Evolutionary conservation across 1,284 basidiomycete genomes (phyloP).

Genomic region (Prillingera fragicola): DNA sequence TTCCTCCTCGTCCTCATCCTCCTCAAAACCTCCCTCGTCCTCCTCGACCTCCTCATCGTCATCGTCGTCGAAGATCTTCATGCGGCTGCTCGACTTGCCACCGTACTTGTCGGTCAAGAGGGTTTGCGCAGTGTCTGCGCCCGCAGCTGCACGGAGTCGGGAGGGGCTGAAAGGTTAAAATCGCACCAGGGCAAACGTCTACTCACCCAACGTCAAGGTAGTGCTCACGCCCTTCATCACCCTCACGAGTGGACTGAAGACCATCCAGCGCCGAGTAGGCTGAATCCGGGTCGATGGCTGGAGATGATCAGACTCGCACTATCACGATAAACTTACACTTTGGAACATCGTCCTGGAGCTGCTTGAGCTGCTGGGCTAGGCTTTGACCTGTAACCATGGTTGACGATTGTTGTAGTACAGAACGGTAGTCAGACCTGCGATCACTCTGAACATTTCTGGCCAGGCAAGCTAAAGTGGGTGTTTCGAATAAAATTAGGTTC

Average conservation of each 20-base stretch:
- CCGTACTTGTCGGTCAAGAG: conserved; percentile 59
- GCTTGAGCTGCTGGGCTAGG: conserved; percentile 73
- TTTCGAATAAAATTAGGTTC: not conserved
- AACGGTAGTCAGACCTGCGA: too few relatives aligned
- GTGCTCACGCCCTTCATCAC: conserved; percentile 57
- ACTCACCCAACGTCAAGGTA: conserved; percentile 76
- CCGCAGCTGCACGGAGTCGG: conserved; percentile 56
- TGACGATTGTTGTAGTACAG: not conserved
- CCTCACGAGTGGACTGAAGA: conserved; percentile 25
- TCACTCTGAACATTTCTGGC: conserved; percentile 7
- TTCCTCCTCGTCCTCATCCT: conserved; percentile 39
- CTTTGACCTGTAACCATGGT: conserved; percentile 35
- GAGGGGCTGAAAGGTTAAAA: conserved; percentile 55
- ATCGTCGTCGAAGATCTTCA: conserved; percentile 53
- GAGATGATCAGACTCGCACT: not conserved
- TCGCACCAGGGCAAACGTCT: not conserved
- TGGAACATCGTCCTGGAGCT: conserved; percentile 58
- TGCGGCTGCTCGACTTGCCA: conserved; percentile 60
- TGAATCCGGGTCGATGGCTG: conserved; percentile 64
- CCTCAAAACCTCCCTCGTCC: conserved; percentile 55
- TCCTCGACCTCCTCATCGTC: conserved; percentile 38
- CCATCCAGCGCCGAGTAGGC: conserved; percentile 48
- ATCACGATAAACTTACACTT: conserved; percentile 3
- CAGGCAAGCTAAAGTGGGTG: conserved; percentile 11
- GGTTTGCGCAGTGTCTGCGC: conserved; percentile 55